Base-by-base conservation (phyloP, 2,329 filamentous ascomycete genomes). In the Zymoseptoria brevis region DNA sequence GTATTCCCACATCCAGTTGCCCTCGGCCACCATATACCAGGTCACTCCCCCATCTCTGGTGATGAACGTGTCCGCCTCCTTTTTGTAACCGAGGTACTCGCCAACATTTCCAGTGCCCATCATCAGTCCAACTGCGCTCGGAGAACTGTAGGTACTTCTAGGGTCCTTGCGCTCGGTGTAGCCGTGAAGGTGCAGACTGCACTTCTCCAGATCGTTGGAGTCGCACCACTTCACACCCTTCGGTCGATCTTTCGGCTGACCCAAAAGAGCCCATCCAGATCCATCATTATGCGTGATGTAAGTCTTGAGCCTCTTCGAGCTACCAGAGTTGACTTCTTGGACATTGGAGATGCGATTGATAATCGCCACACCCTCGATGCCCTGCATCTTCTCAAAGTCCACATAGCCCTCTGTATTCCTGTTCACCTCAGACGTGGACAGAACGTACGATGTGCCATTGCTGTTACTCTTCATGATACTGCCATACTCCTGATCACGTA, bases 251-350 rank as follows among this genome's bases (percentile, higher is more conserved):
- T 75, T 69, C 0, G 91, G 93, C n/a, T 90, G 86, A 9, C 84
- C 75, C 8, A 99, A 76, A 63, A 86, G 85, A 26, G 80, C 80
- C 94, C 94, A 99, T 71, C 92, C 85, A 0, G 89, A 88, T 35
- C 93, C 94, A 71, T 99, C 94, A 69, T 96, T 97, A 76, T 99
- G 94, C 0, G 91, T 96, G 69, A 99, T 96, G 79, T 88, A 86
- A 45, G 90, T 94, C 73, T 90, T 90, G 54, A 96, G 80, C 71
- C 86, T 87, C 80, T 99, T 99, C 50, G 81, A 78, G 21, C 82
- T 80, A 19, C 85, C 85, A 51, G 81, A 79, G 55, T 83, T 77
- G 11, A 83, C 79, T 30, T 86, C 84, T 35, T 87, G 79, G 24
- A 81, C 76, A 69, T 97, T 97, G 53, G 82, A 80, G 19, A 99